Evolutionary conservation across 768 basidiomycete species (phyloP).

Genomic region (Sarcodon aspratus): DNA sequence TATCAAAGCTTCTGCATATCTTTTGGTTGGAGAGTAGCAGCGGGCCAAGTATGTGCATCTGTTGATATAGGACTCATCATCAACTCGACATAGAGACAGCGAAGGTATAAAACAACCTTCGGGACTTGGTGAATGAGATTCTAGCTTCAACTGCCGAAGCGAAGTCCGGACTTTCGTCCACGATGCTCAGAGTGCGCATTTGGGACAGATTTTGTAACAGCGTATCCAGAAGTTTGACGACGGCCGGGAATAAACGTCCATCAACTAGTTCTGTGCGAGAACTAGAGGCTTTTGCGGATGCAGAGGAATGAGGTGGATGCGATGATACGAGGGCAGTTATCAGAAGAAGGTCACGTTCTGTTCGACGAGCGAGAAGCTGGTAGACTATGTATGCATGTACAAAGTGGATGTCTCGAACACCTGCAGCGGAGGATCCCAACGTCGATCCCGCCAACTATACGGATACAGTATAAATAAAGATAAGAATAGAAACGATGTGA

Average conservation of each 20-base stretch:
- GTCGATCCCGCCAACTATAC: constrained; percentile 30
- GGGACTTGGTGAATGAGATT: constrained; percentile 61
- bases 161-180: constrained; percentile 82
- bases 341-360: constrained; percentile 80
- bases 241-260: constrained; percentile 66
- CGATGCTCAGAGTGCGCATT: constrained; percentile 72
- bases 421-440: constrained; percentile 25
- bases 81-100: not conserved
- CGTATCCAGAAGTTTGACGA: constrained; percentile 83
- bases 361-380: constrained; percentile 78
- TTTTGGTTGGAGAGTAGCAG: constrained; percentile 60
- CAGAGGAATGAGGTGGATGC: constrained; percentile 18
- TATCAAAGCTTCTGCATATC: constrained; percentile 60
- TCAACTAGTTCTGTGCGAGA: constrained; percentile 40
- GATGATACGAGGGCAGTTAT: constrained; percentile 49
- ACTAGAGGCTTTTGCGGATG: constrained; percentile 9
- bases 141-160: constrained; percentile 69
- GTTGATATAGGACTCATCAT: constrained; percentile 2
- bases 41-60: constrained; percentile 72
- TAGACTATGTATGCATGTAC: constrained; percentile 83
- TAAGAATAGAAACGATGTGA: constrained; percentile 3
- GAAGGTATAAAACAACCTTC: constrained; percentile 33
- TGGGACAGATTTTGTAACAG: constrained; percentile 77
- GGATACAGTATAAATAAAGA: constrained; percentile 2
- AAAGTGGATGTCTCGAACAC: constrained; percentile 67